A percentile compares a stretch with the other conserved stretches of the same genome.
Conservation (phyloP, 495 filamentous ascomycete species). For the Annulohypoxylon nitens region DNA sequence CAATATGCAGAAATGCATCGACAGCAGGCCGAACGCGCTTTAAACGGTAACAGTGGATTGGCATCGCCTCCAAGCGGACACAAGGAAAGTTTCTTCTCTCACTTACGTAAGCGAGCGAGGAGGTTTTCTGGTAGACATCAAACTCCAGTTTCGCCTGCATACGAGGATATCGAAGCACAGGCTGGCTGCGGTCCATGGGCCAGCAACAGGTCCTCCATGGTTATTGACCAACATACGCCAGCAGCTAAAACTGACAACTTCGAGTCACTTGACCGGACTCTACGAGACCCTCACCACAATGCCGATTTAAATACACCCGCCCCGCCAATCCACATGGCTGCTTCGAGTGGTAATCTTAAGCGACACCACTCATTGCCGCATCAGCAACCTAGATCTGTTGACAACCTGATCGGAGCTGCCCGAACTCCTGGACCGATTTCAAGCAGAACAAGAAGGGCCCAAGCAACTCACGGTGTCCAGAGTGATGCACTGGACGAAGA, state of each 20-base stretch:
- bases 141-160: slow-evolving; percentile 75
- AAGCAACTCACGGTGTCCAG: slow-evolving; percentile 80
- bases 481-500: slow-evolving; percentile 98
- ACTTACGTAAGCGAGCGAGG: slow-evolving; percentile 92
- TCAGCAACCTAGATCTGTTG: slow-evolving; percentile 72
- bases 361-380: slow-evolving; percentile 83
- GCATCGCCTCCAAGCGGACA: slow-evolving; percentile 75
- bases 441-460: slow-evolving; percentile 83
- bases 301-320: slow-evolving; percentile 70
- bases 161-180: slow-evolving; percentile 85
- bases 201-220: slow-evolving; percentile 84
- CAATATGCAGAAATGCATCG: slow-evolving; percentile 88
- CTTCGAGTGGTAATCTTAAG: slow-evolving; percentile 67
- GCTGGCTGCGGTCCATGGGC: slow-evolving; percentile 92
- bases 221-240: slow-evolving; percentile 73
- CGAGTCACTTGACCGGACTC: slow-evolving; percentile 81
- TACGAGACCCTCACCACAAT: slow-evolving; percentile 77
- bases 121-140: slow-evolving; percentile 92
- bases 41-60: slow-evolving; percentile 82
- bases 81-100: slow-evolving; percentile 97
- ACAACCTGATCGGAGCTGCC: slow-evolving; percentile 69
- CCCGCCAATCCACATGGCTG: slow-evolving; percentile 65
- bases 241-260: slow-evolving; percentile 71
- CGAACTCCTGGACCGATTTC: slow-evolving; percentile 75
- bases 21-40: slow-evolving; percentile 89